Evolutionary conservation across 768 basidiomycete species (phyloP), one percentile per base, ranked within the genome.

Genomic region (Leccinum boreale): DNA sequence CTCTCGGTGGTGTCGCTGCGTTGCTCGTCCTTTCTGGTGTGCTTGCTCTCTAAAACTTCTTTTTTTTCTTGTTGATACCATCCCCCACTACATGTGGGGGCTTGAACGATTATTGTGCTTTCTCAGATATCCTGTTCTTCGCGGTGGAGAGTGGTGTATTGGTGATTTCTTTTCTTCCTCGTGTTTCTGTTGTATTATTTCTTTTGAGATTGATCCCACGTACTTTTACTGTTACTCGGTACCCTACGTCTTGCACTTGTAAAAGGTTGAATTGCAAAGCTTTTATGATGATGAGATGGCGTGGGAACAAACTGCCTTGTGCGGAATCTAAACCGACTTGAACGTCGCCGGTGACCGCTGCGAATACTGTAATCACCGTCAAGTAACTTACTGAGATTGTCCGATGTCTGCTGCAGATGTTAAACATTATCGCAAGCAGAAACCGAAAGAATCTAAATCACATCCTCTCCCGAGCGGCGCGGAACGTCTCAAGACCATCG

Each of bases 401-500:
- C 5, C 19, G 19, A 69, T 66, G 67, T 64, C 67, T 21, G 44
- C 56, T 26, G 60, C 58, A 10, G 62, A 65, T 15, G 21, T 53
- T 23, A 74, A 64, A 56, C 51, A 31, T 4, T 50, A 36, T 19
- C 62, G 63, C 51, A 74, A 64, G 57, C 68, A 62, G 52, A 71
- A 58, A 55, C 65, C 70, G 47, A 77, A 73, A 59, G 74, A 75
- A 59, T 58, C 58, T 29, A 74, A 65, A 39, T 63, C 68, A 1
- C 74, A 73, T 14, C 72, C 58, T 17, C 55, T 60, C 7, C 62
- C 55, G 4, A 68, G 56, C 19, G 72, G 74, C 19, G 72, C 73
- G 5, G 87, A 89, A 60, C 83, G 89, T 5, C 75, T 94, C 65
- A 98, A 99, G 79, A 86, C 86, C 29, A 81, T 97, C 62, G 87